phyloP scores from a whole-genome alignment of 768 basidiomycete genomes.

The Tephrocybe sp. region DNA sequence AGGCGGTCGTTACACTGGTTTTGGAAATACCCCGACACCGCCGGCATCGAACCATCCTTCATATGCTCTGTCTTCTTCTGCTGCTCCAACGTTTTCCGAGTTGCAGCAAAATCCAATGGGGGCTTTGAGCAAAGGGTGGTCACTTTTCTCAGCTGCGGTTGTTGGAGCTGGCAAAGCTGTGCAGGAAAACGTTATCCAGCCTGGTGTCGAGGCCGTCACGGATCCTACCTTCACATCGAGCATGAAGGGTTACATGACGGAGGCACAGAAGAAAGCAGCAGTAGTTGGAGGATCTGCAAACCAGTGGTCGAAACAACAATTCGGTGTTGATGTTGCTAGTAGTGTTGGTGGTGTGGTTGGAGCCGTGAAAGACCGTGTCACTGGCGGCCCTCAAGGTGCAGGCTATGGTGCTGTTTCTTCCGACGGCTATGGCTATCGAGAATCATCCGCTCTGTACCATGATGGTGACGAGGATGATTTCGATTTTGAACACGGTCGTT shows the following conservation, averaged over 20 bases:
- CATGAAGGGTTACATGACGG: conserved; percentile 68
- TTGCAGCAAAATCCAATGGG: conserved; percentile 83
- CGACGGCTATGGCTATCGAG: conserved; percentile 46
- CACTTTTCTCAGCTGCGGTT: conserved; percentile 86
- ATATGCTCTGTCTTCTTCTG: conserved; percentile 70
- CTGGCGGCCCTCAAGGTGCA: conserved; percentile 45
- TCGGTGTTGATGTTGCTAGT: conserved; percentile 85
- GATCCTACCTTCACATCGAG: conserved; percentile 80
- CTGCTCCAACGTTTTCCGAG: conserved; percentile 76
- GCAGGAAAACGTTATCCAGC: conserved; percentile 86
- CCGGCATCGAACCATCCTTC: conserved; percentile 60
- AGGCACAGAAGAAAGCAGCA: conserved; percentile 64
- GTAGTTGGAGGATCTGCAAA: conserved; percentile 64
- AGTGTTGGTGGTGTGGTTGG: conserved; percentile 70
- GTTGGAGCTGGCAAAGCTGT: conserved; percentile 76
- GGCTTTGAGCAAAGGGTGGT: conserved; percentile 94
- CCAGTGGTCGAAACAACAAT: conserved; percentile 70
- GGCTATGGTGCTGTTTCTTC: conserved; percentile 48
- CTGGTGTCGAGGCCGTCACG: conserved; percentile 74
- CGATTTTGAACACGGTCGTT: conserved; percentile 38
- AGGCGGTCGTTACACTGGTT: conserved; percentile 91
- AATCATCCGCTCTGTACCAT: conserved; percentile 59
- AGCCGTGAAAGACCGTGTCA: conserved; percentile 55
- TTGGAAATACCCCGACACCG: conserved; percentile 81
- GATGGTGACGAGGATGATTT: conserved; percentile 69